A percentile compares a stretch with the other conserved stretches of the same genome.
Conservation (phyloP, 2,329 filamentous ascomycete species). For the Fusarium verrucosum region DNA sequence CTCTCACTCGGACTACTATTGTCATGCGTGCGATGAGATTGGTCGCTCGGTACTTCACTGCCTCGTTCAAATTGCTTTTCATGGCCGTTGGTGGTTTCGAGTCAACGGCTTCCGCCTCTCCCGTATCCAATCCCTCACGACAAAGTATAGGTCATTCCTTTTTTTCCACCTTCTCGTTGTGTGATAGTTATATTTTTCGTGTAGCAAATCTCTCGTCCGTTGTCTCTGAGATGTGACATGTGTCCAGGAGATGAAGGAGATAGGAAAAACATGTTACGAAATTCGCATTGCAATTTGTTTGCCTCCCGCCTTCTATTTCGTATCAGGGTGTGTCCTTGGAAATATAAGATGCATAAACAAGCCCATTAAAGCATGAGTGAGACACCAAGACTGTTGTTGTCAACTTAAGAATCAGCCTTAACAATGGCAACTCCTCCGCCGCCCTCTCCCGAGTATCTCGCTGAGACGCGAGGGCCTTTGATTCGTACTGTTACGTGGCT, state of each 20-base stretch:
- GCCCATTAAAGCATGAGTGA: not conserved
- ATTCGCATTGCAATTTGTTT: not conserved
- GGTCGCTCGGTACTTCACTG: not conserved
- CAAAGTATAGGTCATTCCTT: not conserved
- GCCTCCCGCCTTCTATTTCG: not conserved
- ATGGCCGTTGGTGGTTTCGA: not conserved
- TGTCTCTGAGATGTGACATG: not conserved
- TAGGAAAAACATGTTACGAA: not conserved
- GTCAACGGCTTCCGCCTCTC: not conserved
- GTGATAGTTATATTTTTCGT: not conserved
- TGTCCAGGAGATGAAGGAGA: too few species aligned
- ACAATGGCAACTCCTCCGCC: slow-evolving; percentile 7
- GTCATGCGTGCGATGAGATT: not conserved
- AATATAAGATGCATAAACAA: slow-evolving; percentile 7
- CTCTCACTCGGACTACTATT: not conserved
- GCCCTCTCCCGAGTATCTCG: slow-evolving; percentile 21
- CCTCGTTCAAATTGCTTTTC: not conserved
- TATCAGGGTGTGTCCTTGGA: not conserved
- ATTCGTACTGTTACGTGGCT: slow-evolving; percentile 30
- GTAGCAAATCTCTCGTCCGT: not conserved
- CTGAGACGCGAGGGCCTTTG: slow-evolving; percentile 12
- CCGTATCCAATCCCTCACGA: slow-evolving; percentile 6
- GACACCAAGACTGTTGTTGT: not conserved
- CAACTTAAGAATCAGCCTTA: not conserved
- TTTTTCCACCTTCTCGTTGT: not conserved